Base-by-base conservation (phyloP, 257 asterid species). In the Solanum pennellii region DNA sequence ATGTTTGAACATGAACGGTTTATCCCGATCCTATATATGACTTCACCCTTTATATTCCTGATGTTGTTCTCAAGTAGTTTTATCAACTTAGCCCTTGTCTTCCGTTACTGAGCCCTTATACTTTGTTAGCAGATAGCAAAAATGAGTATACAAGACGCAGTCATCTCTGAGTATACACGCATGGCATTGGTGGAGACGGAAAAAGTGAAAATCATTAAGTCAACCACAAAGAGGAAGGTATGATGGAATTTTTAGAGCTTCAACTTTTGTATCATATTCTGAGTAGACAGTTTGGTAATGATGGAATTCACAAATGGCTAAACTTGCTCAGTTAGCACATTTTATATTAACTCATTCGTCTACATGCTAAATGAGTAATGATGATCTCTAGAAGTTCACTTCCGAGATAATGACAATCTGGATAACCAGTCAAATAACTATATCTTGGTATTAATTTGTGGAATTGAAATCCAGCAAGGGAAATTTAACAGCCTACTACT, bases 81-180 rank as follows among this genome's bases (percentile, higher is more conserved):
- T 82, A 42, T 18, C 45, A 82, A 23, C 35, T 25, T 84, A 15
- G 45, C 45, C 33, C 49, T 62, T 27, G 65, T 8, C 80, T 66
- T 39, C 47, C 31, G 0, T 47, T 42, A 27, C 68, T 11, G 71
- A 41, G 27, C 62, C 27, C 29, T 47, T 72, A 76, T 88, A 65
- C 68, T 37, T 49, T 88, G 3, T 87, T 82, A 75, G 86, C 97
- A 97, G 99, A 86, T 97, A 85, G 95, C 97, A 41, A 93, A 94
- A 87, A 88, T 95, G 93, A 97, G 99, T 83, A 79, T 86, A 75
- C 93, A 90, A 87, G 86, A 89, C 82, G 82, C 88, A 86, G 37
- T 92, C 73, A 71, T 95, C 65, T 97, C 99, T 9, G 99, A 97
- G 91, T 93, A 89, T 75, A 91, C 99, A 35, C 90, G 86, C 86